Evolutionary conservation across 2,329 filamentous ascomycete species (phyloP), one percentile per base, ranked within the genome.

Genomic region (Coleophoma eucalyptorum): DNA sequence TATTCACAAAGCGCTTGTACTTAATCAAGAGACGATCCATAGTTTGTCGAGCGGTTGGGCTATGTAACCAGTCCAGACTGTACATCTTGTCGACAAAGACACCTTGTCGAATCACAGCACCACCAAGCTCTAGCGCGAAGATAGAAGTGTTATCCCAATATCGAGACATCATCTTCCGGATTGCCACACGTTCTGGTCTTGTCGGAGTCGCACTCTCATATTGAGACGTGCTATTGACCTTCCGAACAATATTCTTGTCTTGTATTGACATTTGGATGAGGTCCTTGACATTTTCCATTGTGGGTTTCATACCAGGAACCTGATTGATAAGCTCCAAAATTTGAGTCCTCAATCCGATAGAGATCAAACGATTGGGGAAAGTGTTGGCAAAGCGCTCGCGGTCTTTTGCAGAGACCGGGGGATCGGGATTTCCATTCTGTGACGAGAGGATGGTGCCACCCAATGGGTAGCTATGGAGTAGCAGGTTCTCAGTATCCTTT

Each of bases 31-130:
- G 72, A 0, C 87, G 78, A 0, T 64, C 55, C 79, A 89, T 89
- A 0, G 86, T 92, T 0, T 76, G 70, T 3, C 67, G 69, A 0
- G 84, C 76, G 0, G 82, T 73, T 0, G 88, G 87, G 21, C 84
- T 87, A 65, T 89, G 88, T 1, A 92, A 71, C 89, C 88, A 93
- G 67, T 90, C 86, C 43, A 92, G 81, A 57, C 79, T 75, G 57
- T 80, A 76, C 87, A 93, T 92, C 70, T 93, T 89, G 52, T 84
- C 80, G 3, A 83, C 69, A 58, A 89, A 89, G 43, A 78, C 72
- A 16, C 81, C 78, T 62, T 90, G 86, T 0, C 86, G 74, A 57
- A 86, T 72, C 2, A 88, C 81, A 0, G 84, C 86, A 2, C 83
- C 81, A 4, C 75, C 71, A 2, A 89, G 78, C 53, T 89, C 84